Percentiles rank a stretch among this genome's conserved stretches.
These are phyloP conservation scores for Aspergillus conjunctus DNA, from an alignment of 495 filamentous ascomycete species.

Conservation along the genomic window DNA sequence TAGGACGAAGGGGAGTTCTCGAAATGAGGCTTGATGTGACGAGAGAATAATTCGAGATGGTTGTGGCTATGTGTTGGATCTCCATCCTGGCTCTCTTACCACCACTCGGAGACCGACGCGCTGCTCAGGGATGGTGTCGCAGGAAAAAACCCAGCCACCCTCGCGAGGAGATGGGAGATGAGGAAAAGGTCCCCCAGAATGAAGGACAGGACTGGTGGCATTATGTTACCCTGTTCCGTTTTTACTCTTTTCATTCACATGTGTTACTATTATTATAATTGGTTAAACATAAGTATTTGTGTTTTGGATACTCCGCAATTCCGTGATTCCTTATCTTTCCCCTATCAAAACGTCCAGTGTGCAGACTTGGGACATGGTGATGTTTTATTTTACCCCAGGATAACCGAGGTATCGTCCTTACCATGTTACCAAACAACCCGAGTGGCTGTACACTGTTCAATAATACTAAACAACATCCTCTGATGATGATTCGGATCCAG, in stretches of 20 bases:
- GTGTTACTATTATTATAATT: conserved; percentile 2
- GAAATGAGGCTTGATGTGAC: not conserved
- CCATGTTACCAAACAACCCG: not conserved
- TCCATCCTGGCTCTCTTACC: not conserved
- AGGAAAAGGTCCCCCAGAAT: not conserved
- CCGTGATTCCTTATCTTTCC: conserved; percentile 1
- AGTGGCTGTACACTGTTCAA: no score
- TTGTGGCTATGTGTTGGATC: not conserved
- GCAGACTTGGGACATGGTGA: no score
- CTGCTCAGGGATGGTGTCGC: conserved; percentile 2
- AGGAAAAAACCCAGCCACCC: not conserved
- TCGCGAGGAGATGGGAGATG: not conserved
- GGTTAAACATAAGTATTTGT: conserved; percentile 1
- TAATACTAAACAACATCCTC: not conserved
- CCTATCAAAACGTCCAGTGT: not conserved
- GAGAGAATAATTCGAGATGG: not conserved
- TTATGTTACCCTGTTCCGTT: not conserved
- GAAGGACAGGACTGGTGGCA: not conserved
- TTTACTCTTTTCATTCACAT: conserved; percentile 1
- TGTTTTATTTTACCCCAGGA: not conserved
- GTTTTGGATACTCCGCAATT: not conserved
- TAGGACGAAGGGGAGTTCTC: not conserved
- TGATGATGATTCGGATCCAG: not conserved
- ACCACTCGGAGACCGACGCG: not conserved
- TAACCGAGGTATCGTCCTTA: not conserved